Evolutionary conservation across 106 monocot species (phyloP), one percentile per base, ranked within the genome.

Genomic region (Dioscorea dumetorum): DNA sequence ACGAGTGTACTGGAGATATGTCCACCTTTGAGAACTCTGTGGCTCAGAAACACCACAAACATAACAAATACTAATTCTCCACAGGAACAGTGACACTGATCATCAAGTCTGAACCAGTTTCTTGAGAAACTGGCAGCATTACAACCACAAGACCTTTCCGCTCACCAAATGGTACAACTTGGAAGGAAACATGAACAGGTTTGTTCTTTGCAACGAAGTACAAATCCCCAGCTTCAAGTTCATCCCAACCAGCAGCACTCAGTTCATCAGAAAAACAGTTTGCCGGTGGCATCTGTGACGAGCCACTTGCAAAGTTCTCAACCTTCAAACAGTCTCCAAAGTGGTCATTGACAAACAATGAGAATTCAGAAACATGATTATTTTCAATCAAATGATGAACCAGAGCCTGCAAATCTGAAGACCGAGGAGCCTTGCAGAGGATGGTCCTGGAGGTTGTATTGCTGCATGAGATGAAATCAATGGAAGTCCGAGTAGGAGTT

Each of bases 131-230:
- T n/a, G 68, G 69, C 56, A 67, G 49, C 57, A 80, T 81, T 12
- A 74, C 72, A 14, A 84, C 63, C 34, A 76, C 76, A 11, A 73
- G 21, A 63, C 74, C 78, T 33, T 78, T 72, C 4, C 52, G 24
- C 4, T 0, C 64, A 18, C 41, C 24, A 0, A 6, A 41, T 41
- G 82, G 57, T 22, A 81, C 61, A 22, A 85, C 59, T 13, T 64
- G 28, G 22, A 66, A 76, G 5, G 88, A 81, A 10, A 85, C 79
- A 33, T 31, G 73, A 35, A 76, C 62, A 4, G 84, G 83, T 35
- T 62, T 78, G 61, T 70, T 78, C 31, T 31, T 78, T 67, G 73
- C 62, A 0, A 4, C 53, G 41, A 88, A 50, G 24, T 22, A 21
- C 12, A 67, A n/a, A 50, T 52, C 53, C 2, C 24, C 53, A 49